Evolutionary conservation across 1,284 basidiomycete species (phyloP), one percentile per base, ranked within the genome.

Genomic region (Tausonia pullulans): DNA sequence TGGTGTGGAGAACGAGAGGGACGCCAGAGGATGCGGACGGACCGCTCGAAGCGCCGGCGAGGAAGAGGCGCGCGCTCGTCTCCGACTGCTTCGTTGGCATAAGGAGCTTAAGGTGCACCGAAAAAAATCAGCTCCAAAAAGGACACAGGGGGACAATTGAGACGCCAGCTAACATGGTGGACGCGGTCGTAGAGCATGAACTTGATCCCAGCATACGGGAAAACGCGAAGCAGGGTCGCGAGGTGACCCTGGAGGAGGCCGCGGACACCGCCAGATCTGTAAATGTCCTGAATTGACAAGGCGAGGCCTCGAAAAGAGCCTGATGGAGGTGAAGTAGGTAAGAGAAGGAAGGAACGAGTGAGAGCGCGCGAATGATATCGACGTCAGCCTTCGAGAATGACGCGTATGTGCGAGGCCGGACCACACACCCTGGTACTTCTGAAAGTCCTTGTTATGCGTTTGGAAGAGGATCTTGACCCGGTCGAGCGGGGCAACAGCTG

Each of bases 391-490:
- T 43, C 40, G 59, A 27, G 16, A 41, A 57, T 49, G 41, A 52
- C 40, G 49, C 46, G 13, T 50, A 49, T 16, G 11, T 13, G 50
- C 27, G 46, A 57, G 49, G 62, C 27, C 9, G 58, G n/a, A 43
- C 50, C 39, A 69, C 74, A 64, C 27, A 88, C 93, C 94, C 68
- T 92, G 84, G 79, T 95, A 98, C 76, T 94, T 89, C 73, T 84
- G 83, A 73, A 90, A 99, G 68, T 98, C 94, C 2, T 90, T 89
- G 75, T 96, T 96, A 8, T 90, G 91, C 0, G 96, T 92, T 75
- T 99, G 96, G 74, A 98, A 98, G 62, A 99, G 83, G 71, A 99
- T 99, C 80, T 99, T 99, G 72, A 99, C 94, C 71, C 96, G 82
- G 75, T 99, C 96, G 43, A 99, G 82, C 1, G 96, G 96, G 39